A percentile compares a stretch with the other conserved stretches of the same genome.
Evolutionary conservation across 352 stramenopile genomes (phyloP).

Genomic region (Phytopythium aichiense): DNA sequence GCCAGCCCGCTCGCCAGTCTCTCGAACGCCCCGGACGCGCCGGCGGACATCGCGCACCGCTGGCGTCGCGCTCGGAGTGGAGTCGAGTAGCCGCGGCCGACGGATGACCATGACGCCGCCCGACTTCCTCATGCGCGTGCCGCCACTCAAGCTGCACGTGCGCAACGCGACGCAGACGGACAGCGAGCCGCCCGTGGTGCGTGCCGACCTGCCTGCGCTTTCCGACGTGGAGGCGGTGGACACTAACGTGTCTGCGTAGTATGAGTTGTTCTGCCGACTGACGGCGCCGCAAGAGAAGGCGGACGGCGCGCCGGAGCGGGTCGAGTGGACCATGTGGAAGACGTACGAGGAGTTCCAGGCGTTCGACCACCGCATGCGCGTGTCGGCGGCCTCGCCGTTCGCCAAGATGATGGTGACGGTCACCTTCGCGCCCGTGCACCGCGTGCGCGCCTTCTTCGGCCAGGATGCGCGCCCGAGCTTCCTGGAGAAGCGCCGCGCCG

Average conservation of each 20-base stretch:
- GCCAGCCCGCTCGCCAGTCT: neutral
- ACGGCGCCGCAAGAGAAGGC: slow-evolving; percentile 35
- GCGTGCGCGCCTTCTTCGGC: slow-evolving; percentile 70
- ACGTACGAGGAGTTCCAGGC: slow-evolving; percentile 77
- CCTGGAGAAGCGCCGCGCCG: slow-evolving; percentile 67
- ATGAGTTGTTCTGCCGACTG: slow-evolving; percentile 51
- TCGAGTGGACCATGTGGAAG: slow-evolving; percentile 78
- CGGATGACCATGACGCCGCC: slow-evolving; percentile 28
- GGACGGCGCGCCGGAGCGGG: slow-evolving; percentile 17
- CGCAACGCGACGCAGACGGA: slow-evolving; percentile 54
- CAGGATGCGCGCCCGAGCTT: slow-evolving; percentile 67
- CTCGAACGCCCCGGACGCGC: neutral
- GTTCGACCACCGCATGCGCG: slow-evolving; percentile 64
- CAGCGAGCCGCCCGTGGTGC: slow-evolving; percentile 47
- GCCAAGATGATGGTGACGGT: slow-evolving; percentile 85
- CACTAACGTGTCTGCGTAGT: slow-evolving; percentile 21
- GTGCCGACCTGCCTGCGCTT: neutral
- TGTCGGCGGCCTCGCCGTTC: slow-evolving; percentile 40
- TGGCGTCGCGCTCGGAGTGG: too few relatives aligned
- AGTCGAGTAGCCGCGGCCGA: neutral
- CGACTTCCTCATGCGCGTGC: slow-evolving; percentile 36
- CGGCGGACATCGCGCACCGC: neutral
- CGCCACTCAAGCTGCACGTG: slow-evolving; percentile 57
- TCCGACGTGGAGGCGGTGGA: neutral
- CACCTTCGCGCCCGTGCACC: slow-evolving; percentile 61